Percentiles rank a stretch among this genome's conserved stretches.
phyloP scores from a whole-genome alignment of 352 stramenopile genomes.

The Globisporangium paroecandrum region DNA sequence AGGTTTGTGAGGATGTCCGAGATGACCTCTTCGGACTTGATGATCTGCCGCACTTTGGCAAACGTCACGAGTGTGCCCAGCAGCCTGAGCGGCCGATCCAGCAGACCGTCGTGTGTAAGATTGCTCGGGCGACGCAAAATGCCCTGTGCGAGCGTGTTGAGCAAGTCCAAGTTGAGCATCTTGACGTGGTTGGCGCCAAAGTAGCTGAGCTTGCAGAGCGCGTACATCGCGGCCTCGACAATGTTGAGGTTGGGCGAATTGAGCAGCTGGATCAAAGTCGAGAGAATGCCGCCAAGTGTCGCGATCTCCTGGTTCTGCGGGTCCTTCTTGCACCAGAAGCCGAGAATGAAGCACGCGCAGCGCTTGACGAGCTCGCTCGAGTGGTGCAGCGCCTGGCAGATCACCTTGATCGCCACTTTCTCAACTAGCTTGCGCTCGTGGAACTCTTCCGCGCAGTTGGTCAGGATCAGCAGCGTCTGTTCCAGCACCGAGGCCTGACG shows the following conservation, averaged over 20 bases:
- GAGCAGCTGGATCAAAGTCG: constrained; percentile 53
- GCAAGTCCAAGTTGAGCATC: constrained; percentile 53
- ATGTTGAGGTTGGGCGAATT: constrained; percentile 56
- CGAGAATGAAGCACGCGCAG: constrained; percentile 66
- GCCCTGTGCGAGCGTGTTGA: constrained; percentile 49
- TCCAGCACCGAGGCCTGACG: constrained; percentile 59
- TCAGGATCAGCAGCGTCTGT: constrained; percentile 62
- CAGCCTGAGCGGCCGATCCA: constrained; percentile 60
- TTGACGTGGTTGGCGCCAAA: constrained; percentile 66
- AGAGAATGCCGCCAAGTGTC: constrained; percentile 39
- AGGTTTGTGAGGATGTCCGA: constrained; percentile 59
- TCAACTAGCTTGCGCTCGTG: constrained; percentile 37
- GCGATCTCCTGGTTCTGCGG: constrained; percentile 40
- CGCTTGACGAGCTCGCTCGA: constrained; percentile 67
- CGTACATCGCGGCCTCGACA: constrained; percentile 58
- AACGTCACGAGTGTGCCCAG: constrained; percentile 61
- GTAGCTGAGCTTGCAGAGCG: constrained; percentile 58
- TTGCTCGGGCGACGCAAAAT: constrained; percentile 37
- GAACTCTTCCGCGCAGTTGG: constrained; percentile 60
- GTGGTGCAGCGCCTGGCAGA: constrained; percentile 52
- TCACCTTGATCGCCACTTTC: constrained; percentile 48
- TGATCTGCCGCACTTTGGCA: constrained; percentile 42
- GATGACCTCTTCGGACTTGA: constrained; percentile 74
- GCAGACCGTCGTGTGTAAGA: constrained; percentile 40
- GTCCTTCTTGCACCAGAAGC: constrained; percentile 60